Base-by-base conservation (phyloP, 1,284 basidiomycete species). In the Papiliotrema fonsecae region DNA sequence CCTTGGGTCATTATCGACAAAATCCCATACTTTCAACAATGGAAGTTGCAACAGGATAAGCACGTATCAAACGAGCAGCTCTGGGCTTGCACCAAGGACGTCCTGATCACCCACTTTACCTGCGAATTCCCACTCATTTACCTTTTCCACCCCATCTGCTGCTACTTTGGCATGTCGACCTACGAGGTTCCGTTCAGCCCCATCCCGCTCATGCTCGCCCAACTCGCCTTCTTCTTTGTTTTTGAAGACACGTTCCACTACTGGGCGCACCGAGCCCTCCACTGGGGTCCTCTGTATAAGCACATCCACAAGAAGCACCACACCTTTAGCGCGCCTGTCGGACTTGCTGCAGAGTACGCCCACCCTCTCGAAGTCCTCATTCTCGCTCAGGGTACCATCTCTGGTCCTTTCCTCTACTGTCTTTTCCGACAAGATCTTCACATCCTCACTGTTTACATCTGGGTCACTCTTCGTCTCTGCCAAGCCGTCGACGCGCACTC, bases 241-340 rank as follows among this genome's bases (percentile, higher is more conserved):
- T 92, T 97, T 59, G 96, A 98, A 76, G 94, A 97, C 74, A 83
- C 86, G 60, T 96, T 88, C 81, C 92, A 96, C 45, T 65, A 61
- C 56, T 72, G 69, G 60, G 91, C 89, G 11, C 93, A 97, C 76
- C 85, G 89, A 64, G 85, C 84, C 10, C 82, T 96, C 19, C 94
- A 98, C 77, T 88, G 82, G 67, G 88, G 90, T 47, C 78, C 83
- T 4, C 79, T 98, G 50, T 98, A 98, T 83, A 96, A 92, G 77
- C 80, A 96, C 76, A 92, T 97, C 59, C 94, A 98, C 83, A 97
- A 97, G 78, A 79, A 91, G 40, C 89, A 97, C 75, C 94, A 97
- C 82, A 28, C 27, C 28, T 43, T 27, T 22, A 41, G 28, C 30
- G 41, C 41, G 4, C 28, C 36, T 4, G 32, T 37, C 19, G 47